A percentile compares a stretch with the other conserved stretches of the same genome.
Evolutionary conservation across 768 basidiomycete species (phyloP).

Genomic region (Psilocybe cyanescens): DNA sequence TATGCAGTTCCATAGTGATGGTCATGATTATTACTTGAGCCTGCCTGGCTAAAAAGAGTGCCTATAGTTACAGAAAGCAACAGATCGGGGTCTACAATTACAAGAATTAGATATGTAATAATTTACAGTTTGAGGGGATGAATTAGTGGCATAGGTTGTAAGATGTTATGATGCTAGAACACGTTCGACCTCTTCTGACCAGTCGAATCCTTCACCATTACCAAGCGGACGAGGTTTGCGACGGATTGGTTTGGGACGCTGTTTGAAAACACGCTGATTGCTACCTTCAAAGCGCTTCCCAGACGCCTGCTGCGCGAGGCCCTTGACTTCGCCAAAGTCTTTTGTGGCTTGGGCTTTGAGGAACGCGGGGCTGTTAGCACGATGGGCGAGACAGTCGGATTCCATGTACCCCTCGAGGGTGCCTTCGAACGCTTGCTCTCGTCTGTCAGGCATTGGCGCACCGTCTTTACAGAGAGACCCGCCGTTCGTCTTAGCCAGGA

Average conservation of each 20-base stretch:
- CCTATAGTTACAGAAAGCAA: conserved; percentile 7
- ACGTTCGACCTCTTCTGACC: conserved; percentile 43
- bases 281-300: conserved; percentile 45
- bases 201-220: conserved; percentile 46
- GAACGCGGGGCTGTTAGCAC: conserved; percentile 66
- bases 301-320: conserved; percentile 58
- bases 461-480: conserved; percentile 70
- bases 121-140: conserved; percentile 6
- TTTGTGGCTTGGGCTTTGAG: conserved; percentile 77
- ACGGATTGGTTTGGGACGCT: conserved; percentile 16
- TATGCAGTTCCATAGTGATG: background rate
- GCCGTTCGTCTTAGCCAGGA: conserved; percentile 70
- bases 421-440: conserved; percentile 28
- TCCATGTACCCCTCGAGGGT: conserved; percentile 51
- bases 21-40: background rate
- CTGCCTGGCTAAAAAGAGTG: background rate
- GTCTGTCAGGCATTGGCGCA: conserved; percentile 49
- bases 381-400: conserved; percentile 68
- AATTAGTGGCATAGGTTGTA: background rate
- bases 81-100: background rate
- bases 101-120: conserved; percentile 11
- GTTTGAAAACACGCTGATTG: conserved; percentile 6
- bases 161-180: conserved; percentile 12
- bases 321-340: conserved; percentile 72
- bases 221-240: conserved; percentile 36